Evolutionary conservation across 345 rosid species (phyloP), one percentile per base, ranked within the genome.

Genomic region (Citrus mangshanensis): DNA sequence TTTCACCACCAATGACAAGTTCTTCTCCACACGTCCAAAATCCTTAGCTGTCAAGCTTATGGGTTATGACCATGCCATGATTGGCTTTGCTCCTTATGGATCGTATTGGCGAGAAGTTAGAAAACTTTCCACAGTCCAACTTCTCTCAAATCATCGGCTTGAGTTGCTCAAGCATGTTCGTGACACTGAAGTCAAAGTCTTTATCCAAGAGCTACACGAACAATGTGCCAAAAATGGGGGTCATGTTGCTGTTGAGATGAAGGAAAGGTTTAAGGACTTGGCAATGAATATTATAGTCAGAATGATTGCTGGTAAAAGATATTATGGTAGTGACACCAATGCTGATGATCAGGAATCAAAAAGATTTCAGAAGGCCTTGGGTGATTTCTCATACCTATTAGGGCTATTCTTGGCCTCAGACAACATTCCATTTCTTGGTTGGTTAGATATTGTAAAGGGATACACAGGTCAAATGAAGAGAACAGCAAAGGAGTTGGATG

Each of bases 401-500:
- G 83, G 88, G 12, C 25, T 81, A 38, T 21, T 68, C 60, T 28
- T 77, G 83, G 76, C 16, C 61, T 83, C 88, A 22, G 88, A 83
- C 56, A 35, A 78, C 3, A 59, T 81, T 38, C 88, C 88, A 37
- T 35, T 69, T 73, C 85, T 83, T 46, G 84, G 88, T 6, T 81
- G 88, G 83, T 22, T 81, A 34, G 88, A 86, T 79, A 63, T 2
- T 37, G 64, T 85, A 35, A 81, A 16, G 40, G 86, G 86, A 73
- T 64, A 70, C 38, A 63, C 61, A 24, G 68, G 75, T 27, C 40
- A 77, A 60, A 86, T 83, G 88, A 81, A 81, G 75, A 79, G 66
- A 79, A 77, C 77, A 22, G 83, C 88, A 16, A 64, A 37, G 68
- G 88, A 89, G 14, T 16, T 89, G 67, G 93, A 88, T 76, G 42